A percentile compares a stretch with the other conserved stretches of the same genome.
These are phyloP conservation scores for Monascus purpureus DNA, from an alignment of 495 filamentous ascomycete species.

Conservation along the genomic window DNA sequence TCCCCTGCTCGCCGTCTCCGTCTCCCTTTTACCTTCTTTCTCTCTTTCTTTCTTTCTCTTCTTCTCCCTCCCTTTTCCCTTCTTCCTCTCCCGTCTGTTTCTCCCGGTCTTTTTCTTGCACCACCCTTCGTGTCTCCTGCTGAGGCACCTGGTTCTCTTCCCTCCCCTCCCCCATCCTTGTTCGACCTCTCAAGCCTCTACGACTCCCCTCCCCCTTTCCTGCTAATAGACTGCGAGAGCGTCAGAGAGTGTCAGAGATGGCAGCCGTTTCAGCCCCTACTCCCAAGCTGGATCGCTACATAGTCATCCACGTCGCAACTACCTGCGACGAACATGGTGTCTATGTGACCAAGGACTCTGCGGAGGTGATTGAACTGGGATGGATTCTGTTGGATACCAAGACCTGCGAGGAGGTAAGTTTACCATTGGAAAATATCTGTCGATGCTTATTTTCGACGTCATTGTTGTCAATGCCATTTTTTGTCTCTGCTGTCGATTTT, in stretches of 20 bases:
- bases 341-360: constrained; percentile 97
- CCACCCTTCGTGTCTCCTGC: not conserved
- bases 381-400: constrained; percentile 94
- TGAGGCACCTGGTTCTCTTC: constrained; percentile 4
- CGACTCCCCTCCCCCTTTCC: constrained; percentile 7
- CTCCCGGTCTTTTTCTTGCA: constrained; percentile 7
- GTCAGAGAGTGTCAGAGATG: constrained; percentile 24
- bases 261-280: constrained; percentile 35
- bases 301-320: constrained; percentile 95
- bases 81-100: constrained; percentile 2
- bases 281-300: constrained; percentile 78
- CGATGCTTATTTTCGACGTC: constrained; percentile 1
- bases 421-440: constrained; percentile 1
- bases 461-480: constrained; percentile 2
- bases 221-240: constrained; percentile 3
- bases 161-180: constrained; percentile 24
- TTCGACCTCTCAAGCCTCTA: constrained; percentile 21
- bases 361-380: constrained; percentile 96
- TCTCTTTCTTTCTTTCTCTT: constrained; percentile 15
- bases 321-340: constrained; percentile 99
- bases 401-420: constrained; percentile 73
- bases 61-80: constrained; percentile 6
- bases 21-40: constrained; percentile 11
- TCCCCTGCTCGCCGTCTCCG: constrained; percentile 11
- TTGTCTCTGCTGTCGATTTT: constrained; percentile 1